A percentile compares a stretch with the other conserved stretches of the same genome.
Evolutionary conservation across 2,329 filamentous ascomycete genomes (phyloP).

Genomic region (Ascocoryne sarcoides): DNA sequence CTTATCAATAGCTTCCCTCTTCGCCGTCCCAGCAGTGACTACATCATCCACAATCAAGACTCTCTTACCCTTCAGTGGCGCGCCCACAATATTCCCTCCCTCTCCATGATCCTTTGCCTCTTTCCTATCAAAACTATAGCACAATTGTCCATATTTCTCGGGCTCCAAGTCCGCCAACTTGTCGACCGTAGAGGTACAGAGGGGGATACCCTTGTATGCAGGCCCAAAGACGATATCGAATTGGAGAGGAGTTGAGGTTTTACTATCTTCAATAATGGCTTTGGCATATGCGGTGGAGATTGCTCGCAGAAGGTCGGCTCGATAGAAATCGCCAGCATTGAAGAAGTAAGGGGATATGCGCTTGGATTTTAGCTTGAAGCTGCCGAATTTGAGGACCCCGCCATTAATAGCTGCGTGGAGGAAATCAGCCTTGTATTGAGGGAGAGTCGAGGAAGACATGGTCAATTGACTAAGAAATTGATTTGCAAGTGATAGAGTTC

Average conservation of each 20-base stretch:
- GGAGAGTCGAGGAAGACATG: not conserved
- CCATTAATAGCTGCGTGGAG: slow-evolving; percentile 59
- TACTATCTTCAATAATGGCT: slow-evolving; percentile 43
- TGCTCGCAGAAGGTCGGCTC: slow-evolving; percentile 64
- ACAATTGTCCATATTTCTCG: slow-evolving; percentile 56
- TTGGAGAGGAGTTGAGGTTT: slow-evolving; percentile 34
- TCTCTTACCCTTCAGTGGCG: slow-evolving; percentile 72
- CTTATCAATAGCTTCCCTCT: slow-evolving; percentile 84
- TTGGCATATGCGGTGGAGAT: slow-evolving; percentile 76
- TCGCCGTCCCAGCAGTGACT: slow-evolving; percentile 89
- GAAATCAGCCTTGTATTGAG: slow-evolving; percentile 60
- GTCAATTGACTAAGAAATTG: too few species aligned
- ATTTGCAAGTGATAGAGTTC: too few species aligned
- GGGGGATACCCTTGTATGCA: slow-evolving; percentile 89
- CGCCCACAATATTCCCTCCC: slow-evolving; percentile 86
- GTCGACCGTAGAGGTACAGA: slow-evolving; percentile 69
- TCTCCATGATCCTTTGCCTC: slow-evolving; percentile 95
- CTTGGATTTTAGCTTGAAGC: slow-evolving; percentile 85
- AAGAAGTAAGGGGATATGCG: slow-evolving; percentile 94
- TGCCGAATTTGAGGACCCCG: slow-evolving; percentile 70
- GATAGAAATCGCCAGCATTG: slow-evolving; percentile 88
- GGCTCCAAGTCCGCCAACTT: slow-evolving; percentile 65
- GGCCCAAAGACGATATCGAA: slow-evolving; percentile 90
- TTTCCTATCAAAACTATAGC: slow-evolving; percentile 91
- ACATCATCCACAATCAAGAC: slow-evolving; percentile 94